Evolutionary conservation across 352 stramenopile genomes (phyloP).

Genomic region (Thalassiosira hispida): DNA sequence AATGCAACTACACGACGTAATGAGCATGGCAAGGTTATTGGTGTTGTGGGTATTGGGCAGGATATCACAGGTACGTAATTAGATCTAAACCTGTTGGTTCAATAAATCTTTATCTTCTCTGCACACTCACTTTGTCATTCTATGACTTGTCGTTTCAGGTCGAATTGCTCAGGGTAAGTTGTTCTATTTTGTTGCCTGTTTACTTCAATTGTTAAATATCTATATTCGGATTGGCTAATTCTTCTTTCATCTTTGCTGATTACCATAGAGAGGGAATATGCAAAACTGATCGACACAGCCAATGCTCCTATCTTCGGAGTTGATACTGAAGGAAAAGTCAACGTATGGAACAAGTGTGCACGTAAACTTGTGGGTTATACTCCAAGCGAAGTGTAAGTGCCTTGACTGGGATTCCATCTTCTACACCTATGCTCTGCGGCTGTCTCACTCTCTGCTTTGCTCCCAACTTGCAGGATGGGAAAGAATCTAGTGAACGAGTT

Average conservation of each 20-base stretch:
- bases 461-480: slow-evolving; percentile 39
- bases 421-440: slow-evolving; percentile 69
- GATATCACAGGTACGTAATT: slow-evolving; percentile 34
- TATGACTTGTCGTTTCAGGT: too few species aligned
- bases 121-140: too few species aligned
- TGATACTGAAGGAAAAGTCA: slow-evolving; percentile 84
- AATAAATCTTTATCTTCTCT: too few species aligned
- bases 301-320: slow-evolving; percentile 64
- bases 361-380: slow-evolving; percentile 89
- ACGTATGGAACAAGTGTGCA: slow-evolving; percentile 90
- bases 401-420: slow-evolving; percentile 88
- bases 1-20: slow-evolving; percentile 84
- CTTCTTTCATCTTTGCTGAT: slow-evolving; percentile 2
- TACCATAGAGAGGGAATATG: slow-evolving; percentile 68
- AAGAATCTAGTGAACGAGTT: slow-evolving; percentile 59
- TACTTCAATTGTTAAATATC: too few species aligned
- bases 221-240: too few species aligned
- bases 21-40: slow-evolving; percentile 89
- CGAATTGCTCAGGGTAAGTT: too few species aligned
- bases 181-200: too few species aligned
- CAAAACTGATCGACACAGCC: slow-evolving; percentile 69
- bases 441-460: slow-evolving; percentile 76
- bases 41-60: slow-evolving; percentile 89
- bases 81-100: too few species aligned
- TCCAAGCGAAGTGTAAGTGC: slow-evolving; percentile 85